A percentile compares a stretch with the other conserved stretches of the same genome.
These are phyloP conservation scores for Penicillium sp. DNA, from an alignment of 2,329 filamentous ascomycete genomes.

Conservation along the genomic window DNA sequence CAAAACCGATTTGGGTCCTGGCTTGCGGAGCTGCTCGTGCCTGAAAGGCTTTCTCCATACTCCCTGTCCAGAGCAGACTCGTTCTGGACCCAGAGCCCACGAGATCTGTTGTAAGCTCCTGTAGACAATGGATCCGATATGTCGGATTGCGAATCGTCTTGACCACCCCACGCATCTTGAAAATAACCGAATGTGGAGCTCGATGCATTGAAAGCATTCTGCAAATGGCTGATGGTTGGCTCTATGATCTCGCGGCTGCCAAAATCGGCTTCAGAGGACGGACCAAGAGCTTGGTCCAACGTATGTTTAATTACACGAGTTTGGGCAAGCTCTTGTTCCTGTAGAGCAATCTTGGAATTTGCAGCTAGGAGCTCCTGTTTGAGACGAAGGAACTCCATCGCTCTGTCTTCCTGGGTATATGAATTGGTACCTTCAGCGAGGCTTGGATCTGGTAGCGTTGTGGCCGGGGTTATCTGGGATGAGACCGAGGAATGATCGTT, in stretches of 20 bases:
- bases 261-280: conserved; percentile 55
- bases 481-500: conserved; percentile 22
- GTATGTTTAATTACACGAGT: conserved; percentile 61
- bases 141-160: conserved; percentile 48
- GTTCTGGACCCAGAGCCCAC: conserved; percentile 34
- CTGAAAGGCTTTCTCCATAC: conserved; percentile 26
- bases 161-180: conserved; percentile 45
- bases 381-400: conserved; percentile 55
- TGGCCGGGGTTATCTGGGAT: conserved; percentile 18
- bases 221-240: conserved; percentile 51
- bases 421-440: conserved; percentile 12
- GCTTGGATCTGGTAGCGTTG: conserved; percentile 9
- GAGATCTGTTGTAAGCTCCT: conserved; percentile 42
- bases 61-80: conserved; percentile 28
- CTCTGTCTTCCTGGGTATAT: conserved; percentile 31
- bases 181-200: conserved; percentile 44
- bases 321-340: conserved; percentile 62
- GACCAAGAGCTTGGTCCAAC: conserved; percentile 57
- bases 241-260: conserved; percentile 50
- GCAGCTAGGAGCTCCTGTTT: conserved; percentile 58
- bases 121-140: conserved; percentile 45
- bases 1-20: conserved; percentile 36
- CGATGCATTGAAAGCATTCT: conserved; percentile 54
- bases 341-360: conserved; percentile 58
- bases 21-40: conserved; percentile 20